These are phyloP conservation scores for Fusarium sp. DNA, from an alignment of 2,329 filamentous ascomycete genomes.

Conservation along the genomic window DNA sequence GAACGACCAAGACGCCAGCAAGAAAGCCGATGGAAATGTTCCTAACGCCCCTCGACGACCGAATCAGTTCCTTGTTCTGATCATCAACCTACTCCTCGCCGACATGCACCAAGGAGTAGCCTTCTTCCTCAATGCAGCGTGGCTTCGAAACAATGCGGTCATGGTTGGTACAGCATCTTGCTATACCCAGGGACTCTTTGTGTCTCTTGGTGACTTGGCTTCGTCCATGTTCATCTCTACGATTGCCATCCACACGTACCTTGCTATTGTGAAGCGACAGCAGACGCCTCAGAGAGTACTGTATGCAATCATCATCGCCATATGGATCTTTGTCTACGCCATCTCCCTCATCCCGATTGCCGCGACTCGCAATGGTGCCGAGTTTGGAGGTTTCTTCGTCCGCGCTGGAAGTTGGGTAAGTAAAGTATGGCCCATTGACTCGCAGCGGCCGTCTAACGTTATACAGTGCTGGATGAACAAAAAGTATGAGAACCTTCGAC, in stretches of 20 bases:
- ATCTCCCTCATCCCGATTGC: conserved; percentile 63
- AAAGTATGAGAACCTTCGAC: conserved; percentile 61
- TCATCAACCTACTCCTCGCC: conserved; percentile 74
- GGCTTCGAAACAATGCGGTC: conserved; percentile 64
- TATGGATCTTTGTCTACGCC: conserved; percentile 69
- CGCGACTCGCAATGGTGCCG: conserved; percentile 53
- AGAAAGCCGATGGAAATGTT: not conserved
- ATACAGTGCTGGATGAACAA: conserved; percentile 70
- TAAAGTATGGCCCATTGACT: not conserved
- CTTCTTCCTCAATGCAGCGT: conserved; percentile 70
- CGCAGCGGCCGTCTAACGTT: not conserved
- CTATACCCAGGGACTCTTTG: conserved; percentile 72
- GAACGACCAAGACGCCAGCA: not conserved
- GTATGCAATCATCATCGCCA: conserved; percentile 54
- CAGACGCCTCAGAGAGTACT: conserved; percentile 61
- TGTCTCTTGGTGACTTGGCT: conserved; percentile 72
- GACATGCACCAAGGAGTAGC: conserved; percentile 73
- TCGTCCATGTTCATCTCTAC: conserved; percentile 73
- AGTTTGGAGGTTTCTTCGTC: conserved; percentile 64
- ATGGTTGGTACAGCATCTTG: conserved; percentile 64
- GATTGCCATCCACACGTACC: conserved; percentile 74
- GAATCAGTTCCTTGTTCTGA: conserved; percentile 75
- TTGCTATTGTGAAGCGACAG: conserved; percentile 66
- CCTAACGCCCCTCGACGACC: conserved; percentile 49
- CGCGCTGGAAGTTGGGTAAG: conserved; percentile 70